phyloP scores from a whole-genome alignment of 768 basidiomycete species.

The Amanita inopinata region DNA sequence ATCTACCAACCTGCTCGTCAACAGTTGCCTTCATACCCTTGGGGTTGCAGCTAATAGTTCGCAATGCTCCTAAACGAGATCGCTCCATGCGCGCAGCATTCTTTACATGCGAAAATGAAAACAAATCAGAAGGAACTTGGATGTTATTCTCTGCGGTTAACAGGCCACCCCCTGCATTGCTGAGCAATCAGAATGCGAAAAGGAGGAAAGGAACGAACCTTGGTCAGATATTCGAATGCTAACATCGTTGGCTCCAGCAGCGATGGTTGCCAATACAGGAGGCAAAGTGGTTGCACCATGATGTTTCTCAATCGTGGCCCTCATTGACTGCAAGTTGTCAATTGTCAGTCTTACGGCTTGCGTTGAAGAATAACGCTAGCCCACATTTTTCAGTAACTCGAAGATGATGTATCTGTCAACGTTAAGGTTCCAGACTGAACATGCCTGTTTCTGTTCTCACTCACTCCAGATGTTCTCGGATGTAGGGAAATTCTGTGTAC shows the following conservation, averaged over 20 bases:
- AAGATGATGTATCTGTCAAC: conserved; percentile 68
- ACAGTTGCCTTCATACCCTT: conserved; percentile 70
- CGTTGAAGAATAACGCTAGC: conserved; percentile 15
- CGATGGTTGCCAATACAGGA: conserved; percentile 67
- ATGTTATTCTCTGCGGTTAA: conserved; percentile 35
- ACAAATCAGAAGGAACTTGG: conserved; percentile 63
- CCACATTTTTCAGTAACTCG: conserved; percentile 82
- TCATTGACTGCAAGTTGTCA: conserved; percentile 46
- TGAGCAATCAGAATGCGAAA: conserved; percentile 9
- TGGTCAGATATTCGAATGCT: conserved; percentile 86
- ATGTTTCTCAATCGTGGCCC: conserved; percentile 52
- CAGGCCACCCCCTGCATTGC: conserved; percentile 65
- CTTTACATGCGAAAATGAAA: conserved; percentile 82
- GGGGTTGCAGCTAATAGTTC: conserved; percentile 48
- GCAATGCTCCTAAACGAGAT: conserved; percentile 58
- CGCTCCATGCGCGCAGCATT: conserved; percentile 63
- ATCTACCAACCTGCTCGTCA: conserved; percentile 59
- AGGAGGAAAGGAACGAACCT: conserved; percentile 32
- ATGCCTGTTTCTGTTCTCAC: conserved; percentile 17
- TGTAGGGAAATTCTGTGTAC: conserved; percentile 68
- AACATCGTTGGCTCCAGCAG: conserved; percentile 63
- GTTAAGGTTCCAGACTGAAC: conserved; percentile 3
- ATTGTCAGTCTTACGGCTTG: neutral
- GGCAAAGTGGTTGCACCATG: conserved; percentile 34
- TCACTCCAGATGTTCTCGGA: conserved; percentile 80